These are phyloP conservation scores for Stephanodiscus triporus DNA, from an alignment of 108 stramenopile genomes.

Conservation along the genomic window DNA sequence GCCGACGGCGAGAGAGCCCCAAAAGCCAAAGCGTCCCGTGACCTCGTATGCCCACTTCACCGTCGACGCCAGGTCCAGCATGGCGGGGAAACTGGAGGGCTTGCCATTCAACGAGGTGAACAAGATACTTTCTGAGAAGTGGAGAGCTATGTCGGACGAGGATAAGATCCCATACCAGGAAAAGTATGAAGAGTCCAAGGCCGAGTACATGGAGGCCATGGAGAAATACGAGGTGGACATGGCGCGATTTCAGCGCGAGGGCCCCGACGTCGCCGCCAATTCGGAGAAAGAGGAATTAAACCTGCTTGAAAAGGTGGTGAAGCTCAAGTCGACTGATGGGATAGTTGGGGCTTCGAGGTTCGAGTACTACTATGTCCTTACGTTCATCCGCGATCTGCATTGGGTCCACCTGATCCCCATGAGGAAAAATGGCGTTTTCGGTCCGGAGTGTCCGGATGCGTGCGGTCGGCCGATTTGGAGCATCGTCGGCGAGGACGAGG, in stretches of 20 bases:
- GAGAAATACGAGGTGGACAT: slow-evolving; percentile 48
- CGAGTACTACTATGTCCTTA: slow-evolving; percentile 70
- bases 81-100: slow-evolving; percentile 34
- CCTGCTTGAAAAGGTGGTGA: slow-evolving; percentile 85
- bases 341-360: slow-evolving; percentile 50
- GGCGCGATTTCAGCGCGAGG: slow-evolving; percentile 28
- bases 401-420: slow-evolving; percentile 90
- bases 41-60: slow-evolving; percentile 53
- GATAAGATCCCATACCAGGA: slow-evolving; percentile 43
- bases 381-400: slow-evolving; percentile 85
- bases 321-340: slow-evolving; percentile 51
- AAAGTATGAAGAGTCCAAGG: slow-evolving; percentile 32
- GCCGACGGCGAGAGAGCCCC: slow-evolving; percentile 27
- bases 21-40: slow-evolving; percentile 55
- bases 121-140: slow-evolving; percentile 44
- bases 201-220: slow-evolving; percentile 34
- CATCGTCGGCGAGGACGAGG: slow-evolving; percentile 74
- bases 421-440: slow-evolving; percentile 69
- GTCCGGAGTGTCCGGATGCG: slow-evolving; percentile 58
- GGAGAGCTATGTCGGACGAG: slow-evolving; percentile 47
- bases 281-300: slow-evolving; percentile 36
- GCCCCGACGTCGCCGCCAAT: slow-evolving; percentile 25
- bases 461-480: slow-evolving; percentile 77
- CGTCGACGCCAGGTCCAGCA: slow-evolving; percentile 29
- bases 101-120: slow-evolving; percentile 26